A percentile compares a stretch with the other conserved stretches of the same genome.
These are phyloP conservation scores for Avena atlantica DNA, from an alignment of 176 grass and related monocot species.

Conservation along the genomic window DNA sequence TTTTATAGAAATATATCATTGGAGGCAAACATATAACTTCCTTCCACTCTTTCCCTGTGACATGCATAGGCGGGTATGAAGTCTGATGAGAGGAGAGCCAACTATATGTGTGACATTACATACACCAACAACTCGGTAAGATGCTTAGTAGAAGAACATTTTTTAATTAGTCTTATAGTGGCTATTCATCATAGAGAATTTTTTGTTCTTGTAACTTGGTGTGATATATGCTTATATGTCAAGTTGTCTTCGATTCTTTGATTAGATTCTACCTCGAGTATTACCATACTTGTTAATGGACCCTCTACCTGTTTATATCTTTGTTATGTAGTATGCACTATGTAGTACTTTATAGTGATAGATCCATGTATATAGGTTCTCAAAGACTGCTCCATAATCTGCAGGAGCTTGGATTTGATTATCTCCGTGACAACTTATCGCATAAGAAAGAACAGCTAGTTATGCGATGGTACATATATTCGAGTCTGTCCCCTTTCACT, in stretches of 20 bases:
- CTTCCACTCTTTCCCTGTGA: conserved; percentile 40
- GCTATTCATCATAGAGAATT: conserved; percentile 28
- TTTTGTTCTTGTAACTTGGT: conserved; percentile 23
- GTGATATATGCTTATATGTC: conserved; percentile 12
- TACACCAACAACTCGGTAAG: conserved; percentile 96
- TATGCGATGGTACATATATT: conserved; percentile 92
- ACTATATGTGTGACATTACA: conserved; percentile 89
- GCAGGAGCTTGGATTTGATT: conserved; percentile 98
- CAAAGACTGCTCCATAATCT: conserved; percentile 42
- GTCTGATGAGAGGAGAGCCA: conserved; percentile 75
- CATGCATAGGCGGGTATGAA: conserved; percentile 67
- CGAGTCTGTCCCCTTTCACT: conserved; percentile 28
- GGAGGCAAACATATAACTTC: conserved; percentile 32
- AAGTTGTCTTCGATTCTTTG: neutral
- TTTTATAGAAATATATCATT: conserved; percentile 24
- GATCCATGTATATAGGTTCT: conserved; percentile 35
- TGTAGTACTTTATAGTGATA: neutral
- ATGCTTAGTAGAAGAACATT: conserved; percentile 20
- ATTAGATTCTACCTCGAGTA: neutral
- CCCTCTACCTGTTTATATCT: conserved; percentile 11
- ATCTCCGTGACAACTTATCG: conserved; percentile 88
- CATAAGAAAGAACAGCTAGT: conserved; percentile 78
- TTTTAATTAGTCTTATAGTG: conserved; percentile 10
- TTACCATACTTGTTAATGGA: conserved; percentile 9
- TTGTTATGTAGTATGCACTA: conserved; percentile 13